Conservation (phyloP, 2,329 filamentous ascomycete genomes). For the Emergomyces pasteurianus region DNA sequence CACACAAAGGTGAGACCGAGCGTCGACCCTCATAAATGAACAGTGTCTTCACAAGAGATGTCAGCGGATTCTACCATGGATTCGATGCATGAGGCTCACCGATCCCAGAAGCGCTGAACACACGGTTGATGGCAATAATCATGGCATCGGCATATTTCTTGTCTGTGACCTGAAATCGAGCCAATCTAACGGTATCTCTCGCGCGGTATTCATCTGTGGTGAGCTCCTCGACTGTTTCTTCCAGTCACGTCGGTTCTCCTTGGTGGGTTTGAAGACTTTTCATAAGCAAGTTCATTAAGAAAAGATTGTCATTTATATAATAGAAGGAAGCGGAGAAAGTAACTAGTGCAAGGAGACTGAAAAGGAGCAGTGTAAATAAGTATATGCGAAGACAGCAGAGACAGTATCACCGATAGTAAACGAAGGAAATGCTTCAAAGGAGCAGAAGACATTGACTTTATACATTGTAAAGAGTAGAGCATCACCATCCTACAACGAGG, state of each 20-base stretch:
- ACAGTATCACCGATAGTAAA: not conserved
- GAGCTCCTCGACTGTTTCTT: slow-evolving; percentile 1
- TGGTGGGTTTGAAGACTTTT: not conserved
- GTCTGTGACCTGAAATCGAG: not conserved
- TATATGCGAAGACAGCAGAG: not conserved
- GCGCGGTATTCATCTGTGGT: slow-evolving; percentile 1
- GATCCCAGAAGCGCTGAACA: slow-evolving; percentile 5
- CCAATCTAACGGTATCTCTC: not conserved
- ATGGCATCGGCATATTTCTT: slow-evolving; percentile 7
- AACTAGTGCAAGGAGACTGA: not conserved
- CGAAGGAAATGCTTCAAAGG: not conserved
- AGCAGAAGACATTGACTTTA: not conserved
- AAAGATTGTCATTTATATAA: not conserved
- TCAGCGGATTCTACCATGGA: too few relatives aligned
- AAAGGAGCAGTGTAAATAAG: not conserved
- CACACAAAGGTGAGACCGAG: too few relatives aligned
- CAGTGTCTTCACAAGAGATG: too few relatives aligned
- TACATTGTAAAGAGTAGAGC: not conserved
- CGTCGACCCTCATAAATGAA: too few relatives aligned
- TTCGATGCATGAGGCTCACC: not conserved
- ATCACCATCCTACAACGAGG: not conserved
- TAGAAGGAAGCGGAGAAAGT: not conserved
- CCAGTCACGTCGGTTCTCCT: not conserved
- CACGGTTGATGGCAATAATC: slow-evolving; percentile 1
- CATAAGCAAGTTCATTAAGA: not conserved